phyloP scores from a whole-genome alignment of 305 asterid genomes.

The Fraxinus sp. region DNA sequence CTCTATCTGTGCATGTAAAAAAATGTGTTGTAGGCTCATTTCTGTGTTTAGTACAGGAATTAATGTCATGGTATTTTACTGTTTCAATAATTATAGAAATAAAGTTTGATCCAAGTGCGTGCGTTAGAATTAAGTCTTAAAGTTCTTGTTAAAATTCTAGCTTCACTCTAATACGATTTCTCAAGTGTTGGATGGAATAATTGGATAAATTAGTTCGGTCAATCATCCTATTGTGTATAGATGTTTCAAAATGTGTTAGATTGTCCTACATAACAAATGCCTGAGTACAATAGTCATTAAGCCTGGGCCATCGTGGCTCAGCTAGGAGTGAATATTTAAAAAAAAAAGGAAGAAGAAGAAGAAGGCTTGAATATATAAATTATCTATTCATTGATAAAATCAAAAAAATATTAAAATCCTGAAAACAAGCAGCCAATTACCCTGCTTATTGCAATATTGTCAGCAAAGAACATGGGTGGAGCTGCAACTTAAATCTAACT shows the following conservation, averaged over 20 bases:
- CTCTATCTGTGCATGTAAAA: conserved; percentile 6
- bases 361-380: not conserved
- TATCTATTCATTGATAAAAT: not conserved
- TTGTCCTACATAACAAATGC: not conserved
- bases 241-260: not conserved
- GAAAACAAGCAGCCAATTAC: not conserved
- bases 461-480: not conserved
- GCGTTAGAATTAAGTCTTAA: not conserved
- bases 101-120: not conserved
- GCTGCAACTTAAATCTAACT: not conserved
- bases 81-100: conserved; percentile 12
- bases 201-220: too few species aligned
- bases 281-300: not conserved
- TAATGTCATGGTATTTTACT: conserved; percentile 16
- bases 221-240: not conserved
- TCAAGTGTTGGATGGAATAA: too few species aligned
- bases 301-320: not conserved
- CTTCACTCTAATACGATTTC: not conserved
- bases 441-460: not conserved
- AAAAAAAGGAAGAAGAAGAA: too few species aligned
- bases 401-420: not conserved
- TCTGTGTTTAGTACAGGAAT: conserved; percentile 10
- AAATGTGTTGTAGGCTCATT: conserved; percentile 7
- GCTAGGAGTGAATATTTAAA: too few species aligned
- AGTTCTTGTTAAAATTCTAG: not conserved